These are phyloP conservation scores for Yarrowia osloensis DNA, from an alignment of 805 yeast genomes.

Conservation along the genomic window DNA sequence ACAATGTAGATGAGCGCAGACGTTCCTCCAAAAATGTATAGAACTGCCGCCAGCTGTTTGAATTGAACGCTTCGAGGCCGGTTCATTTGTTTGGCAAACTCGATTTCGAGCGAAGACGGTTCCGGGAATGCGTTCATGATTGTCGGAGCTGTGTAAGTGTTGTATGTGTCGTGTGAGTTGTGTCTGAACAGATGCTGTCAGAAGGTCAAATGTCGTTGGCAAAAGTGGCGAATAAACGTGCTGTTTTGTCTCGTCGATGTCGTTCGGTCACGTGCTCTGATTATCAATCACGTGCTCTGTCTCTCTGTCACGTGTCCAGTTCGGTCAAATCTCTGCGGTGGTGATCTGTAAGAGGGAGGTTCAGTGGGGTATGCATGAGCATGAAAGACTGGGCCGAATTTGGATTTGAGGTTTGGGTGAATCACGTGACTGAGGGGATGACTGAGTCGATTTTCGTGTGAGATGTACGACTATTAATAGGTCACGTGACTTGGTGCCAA, in stretches of 20 bases:
- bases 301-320: no score
- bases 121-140: constrained; percentile 40
- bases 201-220: no score
- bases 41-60: constrained; percentile 38
- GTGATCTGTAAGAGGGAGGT: not conserved
- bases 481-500: no score
- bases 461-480: no score
- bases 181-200: no score
- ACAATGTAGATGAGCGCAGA: constrained; percentile 39
- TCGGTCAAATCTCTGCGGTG: no score
- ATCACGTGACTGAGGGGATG: not conserved
- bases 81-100: constrained; percentile 31
- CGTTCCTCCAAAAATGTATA: constrained; percentile 42
- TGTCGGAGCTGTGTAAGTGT: not conserved
- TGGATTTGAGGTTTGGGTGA: not conserved
- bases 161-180: not conserved
- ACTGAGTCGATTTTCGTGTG: no score
- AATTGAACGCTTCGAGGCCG: constrained; percentile 35
- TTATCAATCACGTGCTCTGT: not conserved
- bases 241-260: no score
- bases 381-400: not conserved
- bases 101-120: constrained; percentile 33
- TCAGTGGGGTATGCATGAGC: constrained; percentile 25
- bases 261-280: no score
- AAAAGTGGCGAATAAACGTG: no score